Evolutionary conservation across 768 basidiomycete species (phyloP).

Genomic region (Gymnopilus junonius): DNA sequence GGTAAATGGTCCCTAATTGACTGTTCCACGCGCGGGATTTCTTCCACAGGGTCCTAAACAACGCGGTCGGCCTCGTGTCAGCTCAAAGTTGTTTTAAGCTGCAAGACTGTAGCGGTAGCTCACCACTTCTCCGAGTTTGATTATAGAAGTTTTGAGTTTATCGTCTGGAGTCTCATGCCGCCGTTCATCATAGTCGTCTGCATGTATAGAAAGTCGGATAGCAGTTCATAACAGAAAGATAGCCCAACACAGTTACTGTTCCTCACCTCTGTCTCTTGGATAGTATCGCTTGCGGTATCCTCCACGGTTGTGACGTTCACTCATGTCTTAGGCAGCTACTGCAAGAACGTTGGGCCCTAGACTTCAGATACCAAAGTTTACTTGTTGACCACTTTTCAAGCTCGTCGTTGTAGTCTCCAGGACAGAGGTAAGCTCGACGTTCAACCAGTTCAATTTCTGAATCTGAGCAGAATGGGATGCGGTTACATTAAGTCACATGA

Average conservation of each 20-base stretch:
- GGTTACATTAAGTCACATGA: neutral
- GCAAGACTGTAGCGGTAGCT: slow-evolving; percentile 31
- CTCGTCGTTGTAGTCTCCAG: slow-evolving; percentile 11
- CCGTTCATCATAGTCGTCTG: slow-evolving; percentile 74
- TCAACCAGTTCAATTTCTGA: slow-evolving; percentile 1
- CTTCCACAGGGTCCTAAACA: slow-evolving; percentile 68
- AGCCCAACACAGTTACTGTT: slow-evolving; percentile 19
- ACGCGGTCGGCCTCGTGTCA: slow-evolving; percentile 9
- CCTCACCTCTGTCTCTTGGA: slow-evolving; percentile 59
- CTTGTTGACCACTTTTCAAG: slow-evolving; percentile 10
- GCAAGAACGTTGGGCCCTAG: slow-evolving; percentile 1
- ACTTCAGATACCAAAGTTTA: slow-evolving; percentile 6
- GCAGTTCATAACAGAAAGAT: slow-evolving; percentile 21
- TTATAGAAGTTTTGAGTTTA: slow-evolving; percentile 65
- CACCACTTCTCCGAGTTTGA: slow-evolving; percentile 84
- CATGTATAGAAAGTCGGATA: slow-evolving; percentile 15
- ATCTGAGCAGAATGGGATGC: neutral
- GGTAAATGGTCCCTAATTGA: slow-evolving; percentile 65
- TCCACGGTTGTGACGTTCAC: slow-evolving; percentile 57
- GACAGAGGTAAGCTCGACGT: neutral
- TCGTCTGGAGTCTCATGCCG: slow-evolving; percentile 78
- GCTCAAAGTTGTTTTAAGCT: neutral
- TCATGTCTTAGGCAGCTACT: slow-evolving; percentile 44
- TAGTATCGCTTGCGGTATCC: slow-evolving; percentile 39
- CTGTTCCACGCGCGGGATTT: slow-evolving; percentile 67